Conservation (phyloP, 805 yeast genomes). For the Wickerhamomyces canadensis region DNA sequence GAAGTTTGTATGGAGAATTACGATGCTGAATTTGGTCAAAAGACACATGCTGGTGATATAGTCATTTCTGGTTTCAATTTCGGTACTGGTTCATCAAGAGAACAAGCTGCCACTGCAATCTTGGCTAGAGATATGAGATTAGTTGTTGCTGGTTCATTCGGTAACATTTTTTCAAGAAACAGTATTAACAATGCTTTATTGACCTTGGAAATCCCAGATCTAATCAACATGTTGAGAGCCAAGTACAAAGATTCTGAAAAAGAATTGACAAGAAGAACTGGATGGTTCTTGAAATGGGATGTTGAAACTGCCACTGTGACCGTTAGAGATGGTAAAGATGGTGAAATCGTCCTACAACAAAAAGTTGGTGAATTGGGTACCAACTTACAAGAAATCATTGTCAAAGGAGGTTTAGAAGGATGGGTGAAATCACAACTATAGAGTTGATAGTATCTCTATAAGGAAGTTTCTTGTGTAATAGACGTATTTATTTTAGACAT, state of each 20-base stretch:
- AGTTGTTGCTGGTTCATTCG: constrained; percentile 95
- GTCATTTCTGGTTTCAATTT: constrained; percentile 90
- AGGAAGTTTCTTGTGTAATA: neutral
- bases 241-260: constrained; percentile 47
- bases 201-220: constrained; percentile 88
- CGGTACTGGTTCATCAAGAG: constrained; percentile 98
- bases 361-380: constrained; percentile 95
- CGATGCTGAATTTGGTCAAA: constrained; percentile 79
- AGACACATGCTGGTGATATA: constrained; percentile 84
- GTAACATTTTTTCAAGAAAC: constrained; percentile 94
- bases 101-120: constrained; percentile 98
- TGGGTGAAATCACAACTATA: constrained; percentile 83
- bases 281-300: constrained; percentile 90
- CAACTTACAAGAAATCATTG: constrained; percentile 92
- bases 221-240: constrained; percentile 71
- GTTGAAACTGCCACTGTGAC: constrained; percentile 78
- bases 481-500: too few relatives aligned
- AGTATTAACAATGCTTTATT: constrained; percentile 93
- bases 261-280: constrained; percentile 91
- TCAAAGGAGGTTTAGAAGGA: constrained; percentile 96
- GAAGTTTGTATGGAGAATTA: constrained; percentile 99
- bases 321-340: constrained; percentile 57
- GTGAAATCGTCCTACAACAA: constrained; percentile 62
- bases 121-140: constrained; percentile 89
- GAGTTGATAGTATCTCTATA: too few relatives aligned